Base-by-base conservation (phyloP, 1,139 yeast species). In the Suhomyces bribrorum region DNA sequence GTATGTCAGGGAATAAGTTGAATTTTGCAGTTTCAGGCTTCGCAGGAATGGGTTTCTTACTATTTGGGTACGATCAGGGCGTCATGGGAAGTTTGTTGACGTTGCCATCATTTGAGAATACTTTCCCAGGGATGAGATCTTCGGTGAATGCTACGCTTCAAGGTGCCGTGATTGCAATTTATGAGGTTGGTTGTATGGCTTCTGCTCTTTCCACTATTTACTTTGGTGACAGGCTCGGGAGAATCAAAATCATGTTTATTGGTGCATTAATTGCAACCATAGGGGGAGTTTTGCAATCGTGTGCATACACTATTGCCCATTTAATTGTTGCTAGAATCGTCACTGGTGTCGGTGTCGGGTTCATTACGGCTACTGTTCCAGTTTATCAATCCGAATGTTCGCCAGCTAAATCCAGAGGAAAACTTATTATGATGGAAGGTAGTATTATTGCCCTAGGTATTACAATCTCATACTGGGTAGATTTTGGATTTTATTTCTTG, bases 51-150 rank as follows among this genome's bases (percentile, higher is more conserved):
- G 69, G 69, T 3, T 63, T 64, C 38, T 45, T 61, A 16, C 51
- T 65, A 20, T 66, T 65, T 36, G 80, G 81, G 9, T 73, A 73
- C 47, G 76, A 73, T 43, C 77, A 75, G 49, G 76, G 79, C 27
- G 75, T 75, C 22, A 68, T 73, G 69, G 76, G 77, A 27, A 59
- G 69, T 16, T 59, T 74, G 32, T 57, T 75, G 36, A 69, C 76
- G 0, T 56, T 72, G 32, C 57, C 57, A 3, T 49, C 64, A 3
- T 74, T 74, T 45, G 50, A 63, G 46, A 51, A 61, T 22, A 59
- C 65, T 12, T 69, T 75, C 52, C 73, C 75, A 0, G 51, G 56
- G 24, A 61, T 67, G 58, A 64, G 32, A 41, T 48, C 37, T 47
- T 50, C 40, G 18, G 53, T 57, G 7, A 50, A 65, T 39, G 54